These are phyloP conservation scores for Lizanozyma gosingica DNA, from an alignment of 1,139 yeast species.

Conservation along the genomic window DNA sequence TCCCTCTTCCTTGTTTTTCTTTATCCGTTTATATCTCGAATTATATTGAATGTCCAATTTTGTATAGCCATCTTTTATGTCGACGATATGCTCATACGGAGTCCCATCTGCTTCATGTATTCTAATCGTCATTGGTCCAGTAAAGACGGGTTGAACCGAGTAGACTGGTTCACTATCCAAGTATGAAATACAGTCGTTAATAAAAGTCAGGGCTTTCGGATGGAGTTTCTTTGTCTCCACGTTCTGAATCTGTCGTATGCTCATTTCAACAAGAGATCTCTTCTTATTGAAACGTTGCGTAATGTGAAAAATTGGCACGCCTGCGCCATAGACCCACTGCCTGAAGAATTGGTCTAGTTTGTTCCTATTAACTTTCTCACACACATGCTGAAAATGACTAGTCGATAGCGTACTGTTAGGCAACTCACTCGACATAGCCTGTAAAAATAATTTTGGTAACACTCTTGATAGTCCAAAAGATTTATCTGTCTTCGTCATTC, in stretches of 20 bases:
- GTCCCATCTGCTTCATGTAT: slow-evolving; percentile 99
- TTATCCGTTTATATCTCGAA: slow-evolving; percentile 63
- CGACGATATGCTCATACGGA: slow-evolving; percentile 96
- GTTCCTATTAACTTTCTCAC: slow-evolving; percentile 89
- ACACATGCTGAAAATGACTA: slow-evolving; percentile 77
- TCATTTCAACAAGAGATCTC: slow-evolving; percentile 90
- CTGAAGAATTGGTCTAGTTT: slow-evolving; percentile 76
- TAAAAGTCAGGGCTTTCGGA: slow-evolving; percentile 29
- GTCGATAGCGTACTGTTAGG: slow-evolving; percentile 66
- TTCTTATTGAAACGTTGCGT: slow-evolving; percentile 91
- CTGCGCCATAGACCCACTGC: slow-evolving; percentile 90
- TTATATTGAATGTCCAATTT: slow-evolving; percentile 91
- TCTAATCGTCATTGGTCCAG: slow-evolving; percentile 94
- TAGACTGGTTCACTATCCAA: slow-evolving; percentile 30
- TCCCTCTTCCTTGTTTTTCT: slow-evolving; percentile 17
- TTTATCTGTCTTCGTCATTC: slow-evolving; percentile 95
- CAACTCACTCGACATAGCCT: slow-evolving; percentile 92
- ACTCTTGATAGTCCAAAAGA: slow-evolving; percentile 89
- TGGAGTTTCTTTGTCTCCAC: slow-evolving; percentile 37
- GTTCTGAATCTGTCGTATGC: slow-evolving; percentile 80
- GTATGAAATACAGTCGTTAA: slow-evolving; percentile 38
- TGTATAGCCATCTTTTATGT: slow-evolving; percentile 74
- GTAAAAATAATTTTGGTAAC: slow-evolving; percentile 81
- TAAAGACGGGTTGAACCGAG: slow-evolving; percentile 45
- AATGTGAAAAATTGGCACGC: slow-evolving; percentile 81